Evolutionary conservation across 2,329 filamentous ascomycete species (phyloP).

Genomic region (Xylariaceae sp.): DNA sequence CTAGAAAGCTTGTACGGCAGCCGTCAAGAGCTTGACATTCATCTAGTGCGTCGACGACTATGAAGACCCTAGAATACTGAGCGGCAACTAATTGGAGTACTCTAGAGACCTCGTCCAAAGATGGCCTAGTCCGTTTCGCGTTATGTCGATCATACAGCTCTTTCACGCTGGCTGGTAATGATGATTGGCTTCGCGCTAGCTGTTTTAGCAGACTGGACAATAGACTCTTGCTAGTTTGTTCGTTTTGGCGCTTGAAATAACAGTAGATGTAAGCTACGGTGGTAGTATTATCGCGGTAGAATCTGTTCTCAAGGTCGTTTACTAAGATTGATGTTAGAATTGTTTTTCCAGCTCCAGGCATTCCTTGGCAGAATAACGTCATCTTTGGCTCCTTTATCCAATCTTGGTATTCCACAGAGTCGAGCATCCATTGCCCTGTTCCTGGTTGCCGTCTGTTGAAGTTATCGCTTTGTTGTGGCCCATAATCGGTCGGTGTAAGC

Average conservation of each 20-base stretch:
- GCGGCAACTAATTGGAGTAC: background rate
- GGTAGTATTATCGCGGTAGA: conserved; percentile 14
- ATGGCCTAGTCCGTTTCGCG: background rate
- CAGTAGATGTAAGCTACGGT: conserved; percentile 56
- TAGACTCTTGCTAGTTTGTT: conserved; percentile 47
- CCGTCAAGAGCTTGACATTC: background rate
- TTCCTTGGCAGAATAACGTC: conserved; percentile 54
- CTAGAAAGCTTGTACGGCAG: conserved; percentile 5
- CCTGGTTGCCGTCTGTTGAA: conserved; percentile 45
- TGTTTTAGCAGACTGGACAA: conserved; percentile 49
- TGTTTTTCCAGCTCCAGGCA: conserved; percentile 58
- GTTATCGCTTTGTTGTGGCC: conserved; percentile 49
- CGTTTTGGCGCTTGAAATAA: conserved; percentile 46
- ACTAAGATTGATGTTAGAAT: conserved; percentile 51
- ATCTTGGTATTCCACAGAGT: conserved; percentile 13
- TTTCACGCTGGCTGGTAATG: conserved; percentile 39
- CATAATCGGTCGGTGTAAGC: conserved; percentile 38
- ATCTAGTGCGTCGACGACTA: conserved; percentile 20
- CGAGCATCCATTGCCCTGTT: conserved; percentile 42
- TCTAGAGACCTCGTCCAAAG: background rate
- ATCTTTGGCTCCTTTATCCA: conserved; percentile 28
- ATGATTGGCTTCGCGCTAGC: conserved; percentile 34
- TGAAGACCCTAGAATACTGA: background rate
- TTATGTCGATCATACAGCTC: conserved; percentile 36
- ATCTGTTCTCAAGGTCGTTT: conserved; percentile 45